Base-by-base conservation (phyloP, 1,139 yeast genomes). In the Saccharomyces hybrid region DNA sequence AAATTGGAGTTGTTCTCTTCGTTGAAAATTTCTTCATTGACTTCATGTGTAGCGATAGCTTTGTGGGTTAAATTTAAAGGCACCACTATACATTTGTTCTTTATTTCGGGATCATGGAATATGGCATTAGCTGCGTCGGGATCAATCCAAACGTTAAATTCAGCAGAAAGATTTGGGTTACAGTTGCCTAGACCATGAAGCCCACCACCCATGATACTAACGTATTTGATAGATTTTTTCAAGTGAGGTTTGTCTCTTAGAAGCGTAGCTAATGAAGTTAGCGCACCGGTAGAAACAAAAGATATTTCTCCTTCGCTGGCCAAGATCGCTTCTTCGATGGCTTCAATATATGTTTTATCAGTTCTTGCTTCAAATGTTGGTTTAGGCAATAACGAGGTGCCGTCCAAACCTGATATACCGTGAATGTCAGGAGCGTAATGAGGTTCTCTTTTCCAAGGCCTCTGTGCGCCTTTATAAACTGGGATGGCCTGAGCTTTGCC, bases 141-240 rank as follows among this genome's bases (percentile, higher is more conserved):
- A 65, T 89, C 97, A 51, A 82, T 77, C 73, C 79, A 78, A 50
- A 86, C 76, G 68, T 89, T 89, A 74, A 88, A 89, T 66, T 89
- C 96, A n/a, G 95, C 84, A 52, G 74, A 76, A 9, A 74, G 74
- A 3, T 86, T 78, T 54, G 78, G 76, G 58, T 78, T 78, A 4
- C 76, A 71, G 47, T 70, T 70, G 1, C 73, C 73, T 6, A 64
- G 62, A 46, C 70, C 70, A 4, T 75, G 73, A 55, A 86, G 72
- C 0, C 84, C 86, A 2, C 93, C 95, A 5, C 95, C 96, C 95
- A 88, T 88, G 14, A 85, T 75, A 5, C 88, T 76, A 14, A 88
- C 66, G 54, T 70, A 77, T 52, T 75, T 75, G 55, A 88, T 73
- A 53, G 76, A 73, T 0, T 67, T 51, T 55, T 70, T 76, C 20